Base-by-base conservation (phyloP, 139 green algal species). In the Chlamydomonas eustigma region DNA sequence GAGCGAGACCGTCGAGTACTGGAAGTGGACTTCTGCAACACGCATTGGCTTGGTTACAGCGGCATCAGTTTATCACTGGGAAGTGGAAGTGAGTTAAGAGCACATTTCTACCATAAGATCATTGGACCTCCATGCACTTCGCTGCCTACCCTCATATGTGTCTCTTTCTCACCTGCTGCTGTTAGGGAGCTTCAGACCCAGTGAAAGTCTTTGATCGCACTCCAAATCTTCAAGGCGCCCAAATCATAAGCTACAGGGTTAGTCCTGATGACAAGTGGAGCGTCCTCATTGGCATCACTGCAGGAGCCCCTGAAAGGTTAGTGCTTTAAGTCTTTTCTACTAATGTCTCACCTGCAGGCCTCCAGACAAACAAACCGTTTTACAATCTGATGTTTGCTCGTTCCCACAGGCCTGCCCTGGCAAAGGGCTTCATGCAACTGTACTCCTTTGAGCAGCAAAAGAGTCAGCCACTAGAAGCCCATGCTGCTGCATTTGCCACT, bases 391-490 rank as follows among this genome's bases (percentile, higher is more conserved):
- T n/a, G n/a, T n/a, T n/a, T n/a, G 36, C 30, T 50, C 4, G 31
- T 34, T 0, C 1, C 34, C 80, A 80, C 88, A 94, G 96, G 81
- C 96, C 96, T 22, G 82, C 90, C 78, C 90, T 99, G 37, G 95
- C 98, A 1, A 96, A 96, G 75, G 96, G 96, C n/a, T 93, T 96
- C 72, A 98, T 99, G 96, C 96, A 99, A 88, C 90, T 99, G 76
- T 99, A 94, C 83, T 98, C 92, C 2, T 88, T 97, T 51, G 96
- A 98, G 58, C 95, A 98, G 77, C 65, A 86, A 65, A 92, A 97
- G 78, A 97, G 89, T 83, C 96, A 99, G 88, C 90, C 93, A 0
- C 86, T 99, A 69, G 95, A 99, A 77, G 96, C 96, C 18, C 96
- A 99, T 76, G 93, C 94, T 35, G 96, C 95, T 34, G 90, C 90